phyloP scores from a whole-genome alignment of 495 filamentous ascomycete species.

The Hypomontagnella monticulosa region DNA sequence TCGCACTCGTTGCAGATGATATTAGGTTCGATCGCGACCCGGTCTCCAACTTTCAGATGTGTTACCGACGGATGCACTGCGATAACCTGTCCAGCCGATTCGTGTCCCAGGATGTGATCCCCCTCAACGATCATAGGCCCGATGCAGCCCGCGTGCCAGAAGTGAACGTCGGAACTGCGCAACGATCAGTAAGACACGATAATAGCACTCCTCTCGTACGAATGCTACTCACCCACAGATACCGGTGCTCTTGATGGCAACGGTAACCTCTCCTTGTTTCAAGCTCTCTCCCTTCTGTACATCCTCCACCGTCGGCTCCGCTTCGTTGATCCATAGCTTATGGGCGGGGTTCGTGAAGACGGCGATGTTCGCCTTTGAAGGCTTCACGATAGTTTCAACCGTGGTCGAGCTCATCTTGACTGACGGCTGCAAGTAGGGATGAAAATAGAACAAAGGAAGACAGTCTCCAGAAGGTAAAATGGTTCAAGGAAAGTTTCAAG shows the following conservation, averaged over 20 bases:
- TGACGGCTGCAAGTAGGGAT: neutral
- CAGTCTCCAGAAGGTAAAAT: neutral
- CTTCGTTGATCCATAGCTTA: constrained; percentile 87
- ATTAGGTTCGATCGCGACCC: constrained; percentile 91
- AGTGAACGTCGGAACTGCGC: constrained; percentile 87
- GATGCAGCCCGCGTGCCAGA: constrained; percentile 94
- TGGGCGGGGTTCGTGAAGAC: constrained; percentile 94
- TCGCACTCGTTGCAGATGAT: constrained; percentile 89
- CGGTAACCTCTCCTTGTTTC: constrained; percentile 81
- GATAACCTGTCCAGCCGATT: constrained; percentile 85
- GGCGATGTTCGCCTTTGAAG: constrained; percentile 84
- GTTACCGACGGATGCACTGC: constrained; percentile 83
- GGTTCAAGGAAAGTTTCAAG: constrained; percentile 24
- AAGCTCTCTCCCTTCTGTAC: constrained; percentile 75
- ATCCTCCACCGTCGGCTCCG: constrained; percentile 77
- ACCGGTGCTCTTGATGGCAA: constrained; percentile 88
- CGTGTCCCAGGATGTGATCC: constrained; percentile 91
- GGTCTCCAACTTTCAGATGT: constrained; percentile 79
- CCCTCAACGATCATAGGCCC: constrained; percentile 91
- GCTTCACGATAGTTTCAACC: constrained; percentile 43
- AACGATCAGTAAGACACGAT: constrained; percentile 32
- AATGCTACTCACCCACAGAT: constrained; percentile 79
- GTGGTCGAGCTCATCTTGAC: constrained; percentile 43
- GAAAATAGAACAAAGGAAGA: neutral
- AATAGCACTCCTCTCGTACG: constrained; percentile 21